Evolutionary conservation across 2,329 filamentous ascomycete species (phyloP).

Genomic region (Beauveria sp.): DNA sequence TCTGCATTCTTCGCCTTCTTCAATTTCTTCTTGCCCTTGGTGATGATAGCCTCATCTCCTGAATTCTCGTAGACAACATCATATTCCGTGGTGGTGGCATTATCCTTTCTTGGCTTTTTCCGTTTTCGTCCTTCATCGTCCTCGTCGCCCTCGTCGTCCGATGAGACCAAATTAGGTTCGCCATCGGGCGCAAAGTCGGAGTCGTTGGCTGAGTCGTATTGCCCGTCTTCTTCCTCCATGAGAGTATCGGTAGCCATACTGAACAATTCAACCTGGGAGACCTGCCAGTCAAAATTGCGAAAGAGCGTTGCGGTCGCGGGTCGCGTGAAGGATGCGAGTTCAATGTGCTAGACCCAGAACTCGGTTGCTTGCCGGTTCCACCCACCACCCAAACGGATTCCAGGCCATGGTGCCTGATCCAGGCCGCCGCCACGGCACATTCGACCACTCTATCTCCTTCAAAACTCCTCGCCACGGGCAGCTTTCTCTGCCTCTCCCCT

Average conservation of each 20-base stretch:
- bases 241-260: conserved; percentile 36
- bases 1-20: conserved; percentile 37
- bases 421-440: not conserved
- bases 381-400: conserved; percentile 1
- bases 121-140: conserved; percentile 21
- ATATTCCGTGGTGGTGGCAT: conserved; percentile 20
- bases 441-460: not conserved
- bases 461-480: not conserved
- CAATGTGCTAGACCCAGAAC: not conserved
- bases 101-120: conserved; percentile 7
- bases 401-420: conserved; percentile 3
- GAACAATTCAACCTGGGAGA: not conserved
- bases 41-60: conserved; percentile 64
- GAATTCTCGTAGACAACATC: conserved; percentile 56
- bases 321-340: not conserved
- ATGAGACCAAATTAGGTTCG: conserved; percentile 38
- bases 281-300: not conserved
- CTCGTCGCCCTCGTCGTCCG: conserved; percentile 39
- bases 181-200: conserved; percentile 63
- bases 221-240: conserved; percentile 43
- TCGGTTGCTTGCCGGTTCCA: not conserved
- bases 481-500: not conserved
- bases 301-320: not conserved
- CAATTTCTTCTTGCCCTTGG: conserved; percentile 48
- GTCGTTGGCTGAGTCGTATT: conserved; percentile 64